Conservation (phyloP, 768 basidiomycete genomes). For the Astraeus odoratus region DNA sequence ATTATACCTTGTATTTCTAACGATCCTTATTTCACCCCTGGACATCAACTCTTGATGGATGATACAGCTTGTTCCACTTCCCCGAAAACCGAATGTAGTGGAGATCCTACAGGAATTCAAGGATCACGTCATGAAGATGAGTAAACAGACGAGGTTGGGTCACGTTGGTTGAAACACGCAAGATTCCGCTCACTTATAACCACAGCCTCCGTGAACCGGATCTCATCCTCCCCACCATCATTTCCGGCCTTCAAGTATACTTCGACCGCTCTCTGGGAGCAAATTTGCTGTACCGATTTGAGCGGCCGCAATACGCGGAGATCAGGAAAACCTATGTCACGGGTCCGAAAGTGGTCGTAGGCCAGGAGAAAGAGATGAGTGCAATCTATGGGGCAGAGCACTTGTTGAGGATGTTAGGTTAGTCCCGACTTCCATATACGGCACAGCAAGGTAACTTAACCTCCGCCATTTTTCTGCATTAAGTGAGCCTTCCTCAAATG, state of each 20-base stretch:
- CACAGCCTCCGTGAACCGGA: conserved; percentile 61
- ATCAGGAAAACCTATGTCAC: conserved; percentile 69
- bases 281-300: conserved; percentile 90
- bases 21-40: background rate
- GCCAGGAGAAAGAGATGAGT: conserved; percentile 80
- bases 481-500: conserved; percentile 90
- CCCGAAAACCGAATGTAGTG: conserved; percentile 71
- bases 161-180: conserved; percentile 1
- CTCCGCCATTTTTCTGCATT: background rate
- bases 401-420: conserved; percentile 85
- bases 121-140: conserved; percentile 45
- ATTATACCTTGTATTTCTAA: background rate
- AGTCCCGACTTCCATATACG: conserved; percentile 18
- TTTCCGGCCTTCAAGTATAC: conserved; percentile 82
- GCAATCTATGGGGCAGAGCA: conserved; percentile 93
- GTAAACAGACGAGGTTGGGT: conserved; percentile 41
- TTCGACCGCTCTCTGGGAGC: conserved; percentile 89
- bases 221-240: conserved; percentile 69
- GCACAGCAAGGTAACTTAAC: conserved; percentile 5
- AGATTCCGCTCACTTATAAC: background rate
- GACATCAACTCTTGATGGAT: background rate
- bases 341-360: conserved; percentile 59
- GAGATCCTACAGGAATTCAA: conserved; percentile 76
- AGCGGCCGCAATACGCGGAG: conserved; percentile 87
- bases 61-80: conserved; percentile 75